Base-by-base conservation (phyloP, 352 stramenopile genomes). In the Phytophthora rubi region DNA sequence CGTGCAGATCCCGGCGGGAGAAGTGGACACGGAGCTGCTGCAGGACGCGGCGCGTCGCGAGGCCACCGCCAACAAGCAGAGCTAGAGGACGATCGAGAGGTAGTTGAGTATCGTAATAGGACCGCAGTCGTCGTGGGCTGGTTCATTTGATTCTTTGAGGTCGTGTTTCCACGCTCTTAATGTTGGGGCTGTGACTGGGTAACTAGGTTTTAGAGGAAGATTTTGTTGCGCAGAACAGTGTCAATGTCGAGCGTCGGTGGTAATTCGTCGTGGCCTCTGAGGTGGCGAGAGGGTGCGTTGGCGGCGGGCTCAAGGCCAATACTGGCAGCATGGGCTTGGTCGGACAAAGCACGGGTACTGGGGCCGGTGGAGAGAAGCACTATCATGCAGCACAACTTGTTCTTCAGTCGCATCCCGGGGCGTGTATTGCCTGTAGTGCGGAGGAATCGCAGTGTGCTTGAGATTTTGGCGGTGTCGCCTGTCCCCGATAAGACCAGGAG, bases 1-100 rank as follows among this genome's bases (percentile, higher is more conserved):
- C 83, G 98, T 99, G 62, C 97, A 99, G 79, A 98, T 99, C 59
- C 94, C 97, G 21, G 90, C 92, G 6, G 86, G 83, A 62, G 97
- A 99, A 73, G 97, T 99, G 37, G 94, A 99, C 83, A 99, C 94
- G 28, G 95, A 99, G 76, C 77, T 99, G 60, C 88, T 99, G 45
- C 87, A 94, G 58, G 86, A 94, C 59, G 86, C 86, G 18, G 76
- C 86, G 35, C 73, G 86, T 70, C 78, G 85, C 59, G 86, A 94
- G 70, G 84, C 84, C 18, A 90, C 75, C 55, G 85, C 83, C 52
- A 93, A 93, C 75, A 91, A 91, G 55, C 82, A 90, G 71, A 82
- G 59, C 44, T 90, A 86, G 58, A 56, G 23, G 0, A 26, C 0
- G 23, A 1, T 1, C 23, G 23, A 26, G 23, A 26, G 23, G 23